phyloP scores from a whole-genome alignment of 345 rosid genomes.

The Hypericum androsaemum region DNA sequence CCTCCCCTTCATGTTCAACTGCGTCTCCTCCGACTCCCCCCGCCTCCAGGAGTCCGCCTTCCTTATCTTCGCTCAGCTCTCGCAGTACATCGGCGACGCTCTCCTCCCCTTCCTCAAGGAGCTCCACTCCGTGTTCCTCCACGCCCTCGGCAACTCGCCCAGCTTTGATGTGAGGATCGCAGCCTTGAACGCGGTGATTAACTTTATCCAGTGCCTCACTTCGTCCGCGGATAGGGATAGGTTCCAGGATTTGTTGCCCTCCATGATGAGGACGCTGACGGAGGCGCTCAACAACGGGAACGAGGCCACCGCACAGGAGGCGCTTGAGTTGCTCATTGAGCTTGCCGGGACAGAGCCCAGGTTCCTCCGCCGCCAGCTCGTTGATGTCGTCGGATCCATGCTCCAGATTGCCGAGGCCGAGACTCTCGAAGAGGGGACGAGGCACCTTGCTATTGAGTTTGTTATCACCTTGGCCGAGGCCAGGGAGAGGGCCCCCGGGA shows the following conservation, averaged over 20 bases:
- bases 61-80: conserved; percentile 81
- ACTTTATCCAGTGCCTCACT: conserved; percentile 75
- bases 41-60: conserved; percentile 91
- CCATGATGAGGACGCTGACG: conserved; percentile 89
- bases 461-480: conserved; percentile 93
- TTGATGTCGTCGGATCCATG: conserved; percentile 92
- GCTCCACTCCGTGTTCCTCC: conserved; percentile 71
- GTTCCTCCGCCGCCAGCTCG: conserved; percentile 76
- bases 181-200: conserved; percentile 82
- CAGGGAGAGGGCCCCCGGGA: conserved; percentile 96
- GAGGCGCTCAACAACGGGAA: conserved; percentile 82
- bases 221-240: conserved; percentile 74
- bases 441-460: conserved; percentile 91
- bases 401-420: conserved; percentile 95
- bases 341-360: conserved; percentile 93
- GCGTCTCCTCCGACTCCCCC: conserved; percentile 66
- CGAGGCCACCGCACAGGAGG: conserved; percentile 95
- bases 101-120: conserved; percentile 70
- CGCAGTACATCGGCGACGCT: conserved; percentile 81
- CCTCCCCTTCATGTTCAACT: conserved; percentile 87
- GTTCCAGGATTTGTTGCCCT: conserved; percentile 90
- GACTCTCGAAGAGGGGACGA: conserved; percentile 79
- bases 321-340: conserved; percentile 87
- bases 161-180: conserved; percentile 87
- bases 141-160: conserved; percentile 48